phyloP scores from a whole-genome alignment of 257 asterid species.

The Oldenlandia corymbosa region DNA sequence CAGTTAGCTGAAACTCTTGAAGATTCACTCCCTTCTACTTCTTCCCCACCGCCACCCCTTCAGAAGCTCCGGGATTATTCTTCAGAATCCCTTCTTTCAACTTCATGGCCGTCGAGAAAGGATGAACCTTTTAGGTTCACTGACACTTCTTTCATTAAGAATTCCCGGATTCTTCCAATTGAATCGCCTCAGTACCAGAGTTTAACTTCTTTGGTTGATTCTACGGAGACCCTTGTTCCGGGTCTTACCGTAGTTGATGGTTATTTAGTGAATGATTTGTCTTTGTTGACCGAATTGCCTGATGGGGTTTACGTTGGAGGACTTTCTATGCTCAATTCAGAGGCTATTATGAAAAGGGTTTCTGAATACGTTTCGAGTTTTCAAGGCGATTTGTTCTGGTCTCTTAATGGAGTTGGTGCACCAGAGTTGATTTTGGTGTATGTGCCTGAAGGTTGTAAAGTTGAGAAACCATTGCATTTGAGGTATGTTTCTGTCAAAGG shows the following conservation, averaged over 20 bases:
- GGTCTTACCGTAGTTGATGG: conserved; percentile 67
- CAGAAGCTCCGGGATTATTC: conserved; percentile 65
- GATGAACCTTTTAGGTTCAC: conserved; percentile 91
- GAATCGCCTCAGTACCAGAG: conserved; percentile 23
- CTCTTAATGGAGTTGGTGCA: conserved; percentile 86
- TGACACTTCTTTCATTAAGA: conserved; percentile 68
- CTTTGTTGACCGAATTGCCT: conserved; percentile 45
- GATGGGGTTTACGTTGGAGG: conserved; percentile 69
- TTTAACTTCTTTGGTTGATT: conserved; percentile 22
- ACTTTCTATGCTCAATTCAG: conserved; percentile 44
- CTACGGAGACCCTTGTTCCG: conserved; percentile 42
- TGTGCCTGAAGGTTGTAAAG: conserved; percentile 79
- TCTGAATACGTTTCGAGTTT: conserved; percentile 46
- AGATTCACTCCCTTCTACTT: conserved; percentile 48
- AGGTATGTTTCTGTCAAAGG: conserved; percentile 54
- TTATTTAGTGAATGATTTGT: conserved; percentile 42
- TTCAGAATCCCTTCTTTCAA: conserved; percentile 77
- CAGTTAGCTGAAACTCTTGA: conserved; percentile 88
- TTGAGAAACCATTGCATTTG: conserved; percentile 63
- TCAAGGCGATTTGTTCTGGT: conserved; percentile 82
- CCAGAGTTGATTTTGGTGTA: conserved; percentile 66
- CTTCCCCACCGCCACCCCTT: conserved; percentile 51
- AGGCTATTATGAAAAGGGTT: conserved; percentile 48
- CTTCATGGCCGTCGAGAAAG: conserved; percentile 80
- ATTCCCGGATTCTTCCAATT: conserved; percentile 55